Evolutionary conservation across 2,329 filamentous ascomycete genomes (phyloP), one percentile per base, ranked within the genome.

Genomic region (Dactylonectria estremocensis): DNA sequence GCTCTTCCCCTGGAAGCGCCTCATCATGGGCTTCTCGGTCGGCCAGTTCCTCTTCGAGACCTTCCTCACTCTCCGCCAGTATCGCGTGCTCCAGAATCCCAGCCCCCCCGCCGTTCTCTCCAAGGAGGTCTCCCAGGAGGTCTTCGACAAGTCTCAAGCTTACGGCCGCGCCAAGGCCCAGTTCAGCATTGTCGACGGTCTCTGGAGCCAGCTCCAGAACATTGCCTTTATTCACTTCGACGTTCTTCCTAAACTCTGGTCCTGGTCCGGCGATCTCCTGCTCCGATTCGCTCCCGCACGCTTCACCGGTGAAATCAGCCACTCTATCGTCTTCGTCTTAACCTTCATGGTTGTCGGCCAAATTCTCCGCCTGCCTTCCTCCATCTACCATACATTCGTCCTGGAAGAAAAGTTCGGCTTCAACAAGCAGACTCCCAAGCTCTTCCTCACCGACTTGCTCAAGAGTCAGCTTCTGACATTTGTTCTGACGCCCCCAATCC

Each of bases 401-500:
- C 87, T 99, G 63, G 96, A 99, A 83, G 95, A 98, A 83, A 93
- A 94, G 79, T 99, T 97, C 76, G 96, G 96, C 56, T 99, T 99
- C 89, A 99, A 99, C 84, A 99, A 99, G 86, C 95, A 97, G 87
- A 98, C 96, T 0, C 85, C 94, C 62, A 91, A 91, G 81, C 87
- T 98, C 33, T 99, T 95, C 87, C 79, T 98, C 60, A 93, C 90
- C 76, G 96, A 99, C 80, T 91, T 97, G 84, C 81, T 98, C 84
- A 99, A 99, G 87, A 91, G 92, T 35, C 95, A 97, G 81, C 87
- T 93, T 74, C 88, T 99, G 66, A 90, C 91, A 58, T 87, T 97
- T 73, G 90, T 90, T 54, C 88, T 99, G 66, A 92, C 94, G 68
- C 91, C 94, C 58, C 96, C 97, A 1, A 92, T 99, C 74, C 92